These are phyloP conservation scores for Pseudoperonospora humuli DNA, from an alignment of 352 stramenopile genomes.

Conservation along the genomic window DNA sequence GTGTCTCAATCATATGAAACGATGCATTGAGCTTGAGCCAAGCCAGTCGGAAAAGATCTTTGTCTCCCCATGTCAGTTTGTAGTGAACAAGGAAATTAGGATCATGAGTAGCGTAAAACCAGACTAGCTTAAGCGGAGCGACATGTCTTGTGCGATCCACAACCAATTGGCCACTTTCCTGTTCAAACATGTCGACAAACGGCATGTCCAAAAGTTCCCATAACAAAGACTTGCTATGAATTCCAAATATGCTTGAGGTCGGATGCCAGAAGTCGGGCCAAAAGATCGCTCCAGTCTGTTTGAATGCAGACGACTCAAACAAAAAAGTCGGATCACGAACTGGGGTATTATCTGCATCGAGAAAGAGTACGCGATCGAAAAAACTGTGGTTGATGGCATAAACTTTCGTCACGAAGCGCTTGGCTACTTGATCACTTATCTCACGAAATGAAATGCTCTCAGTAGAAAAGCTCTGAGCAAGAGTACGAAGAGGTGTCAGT, in stretches of 20 bases:
- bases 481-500: too few species aligned
- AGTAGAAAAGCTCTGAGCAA: too few species aligned
- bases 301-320: too few species aligned
- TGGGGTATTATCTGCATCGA: too few species aligned
- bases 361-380: too few species aligned
- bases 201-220: constrained; percentile 41
- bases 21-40: constrained; percentile 43
- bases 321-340: too few species aligned
- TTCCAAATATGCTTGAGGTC: constrained; percentile 49
- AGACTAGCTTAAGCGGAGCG: constrained; percentile 26
- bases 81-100: constrained; percentile 28
- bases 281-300: constrained; percentile 42
- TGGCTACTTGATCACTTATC: too few species aligned
- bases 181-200: constrained; percentile 60
- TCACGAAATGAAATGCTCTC: too few species aligned
- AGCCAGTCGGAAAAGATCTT: constrained; percentile 51
- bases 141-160: constrained; percentile 35
- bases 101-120: constrained; percentile 37
- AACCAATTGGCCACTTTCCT: constrained; percentile 56
- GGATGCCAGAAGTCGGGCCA: constrained; percentile 73
- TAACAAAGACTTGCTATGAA: constrained; percentile 39
- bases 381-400: too few species aligned
- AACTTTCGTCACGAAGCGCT: too few species aligned
- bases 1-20: constrained; percentile 42
- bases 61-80: constrained; percentile 41